Percentiles rank a stretch among this genome's conserved stretches.
Evolutionary conservation across 2,329 filamentous ascomycete genomes (phyloP).

Genomic region (Trichoderma aggressivum): DNA sequence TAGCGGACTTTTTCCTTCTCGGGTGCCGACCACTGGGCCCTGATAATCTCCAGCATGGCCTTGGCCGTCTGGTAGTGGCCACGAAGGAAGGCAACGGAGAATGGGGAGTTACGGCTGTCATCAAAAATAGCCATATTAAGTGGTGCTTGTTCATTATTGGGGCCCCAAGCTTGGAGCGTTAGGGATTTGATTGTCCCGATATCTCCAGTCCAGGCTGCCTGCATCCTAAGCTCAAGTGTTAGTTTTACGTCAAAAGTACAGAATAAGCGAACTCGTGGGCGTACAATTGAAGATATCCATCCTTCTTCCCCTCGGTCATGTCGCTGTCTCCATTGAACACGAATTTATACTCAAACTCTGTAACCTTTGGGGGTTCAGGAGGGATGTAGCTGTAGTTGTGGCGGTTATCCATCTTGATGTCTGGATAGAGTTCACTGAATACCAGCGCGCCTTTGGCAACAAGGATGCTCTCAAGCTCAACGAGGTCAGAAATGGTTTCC

Average conservation of each 20-base stretch:
- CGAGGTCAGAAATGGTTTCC: constrained; percentile 48
- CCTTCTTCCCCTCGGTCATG: constrained; percentile 51
- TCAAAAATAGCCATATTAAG: constrained; percentile 63
- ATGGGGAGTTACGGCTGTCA: constrained; percentile 50
- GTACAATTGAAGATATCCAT: constrained; percentile 62
- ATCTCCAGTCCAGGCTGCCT: constrained; percentile 72
- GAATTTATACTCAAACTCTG: constrained; percentile 48
- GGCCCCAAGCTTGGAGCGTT: constrained; percentile 58
- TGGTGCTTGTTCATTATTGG: constrained; percentile 52
- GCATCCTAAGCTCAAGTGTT: constrained; percentile 46
- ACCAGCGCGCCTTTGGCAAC: constrained; percentile 60
- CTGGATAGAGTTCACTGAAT: constrained; percentile 62
- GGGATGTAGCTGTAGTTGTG: neutral
- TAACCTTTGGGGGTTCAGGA: constrained; percentile 22
- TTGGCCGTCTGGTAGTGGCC: constrained; percentile 63
- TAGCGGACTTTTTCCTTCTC: constrained; percentile 52
- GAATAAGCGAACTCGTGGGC: constrained; percentile 27
- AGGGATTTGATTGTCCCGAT: constrained; percentile 61
- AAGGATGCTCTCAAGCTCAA: constrained; percentile 53
- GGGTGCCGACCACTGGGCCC: constrained; percentile 62
- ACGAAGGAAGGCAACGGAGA: constrained; percentile 64
- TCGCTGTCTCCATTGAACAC: constrained; percentile 52
- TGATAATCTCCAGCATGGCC: constrained; percentile 66
- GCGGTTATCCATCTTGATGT: constrained; percentile 34
- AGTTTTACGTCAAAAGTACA: neutral